Conservation (phyloP, 768 basidiomycete species). For the Gymnopilus junonius region DNA sequence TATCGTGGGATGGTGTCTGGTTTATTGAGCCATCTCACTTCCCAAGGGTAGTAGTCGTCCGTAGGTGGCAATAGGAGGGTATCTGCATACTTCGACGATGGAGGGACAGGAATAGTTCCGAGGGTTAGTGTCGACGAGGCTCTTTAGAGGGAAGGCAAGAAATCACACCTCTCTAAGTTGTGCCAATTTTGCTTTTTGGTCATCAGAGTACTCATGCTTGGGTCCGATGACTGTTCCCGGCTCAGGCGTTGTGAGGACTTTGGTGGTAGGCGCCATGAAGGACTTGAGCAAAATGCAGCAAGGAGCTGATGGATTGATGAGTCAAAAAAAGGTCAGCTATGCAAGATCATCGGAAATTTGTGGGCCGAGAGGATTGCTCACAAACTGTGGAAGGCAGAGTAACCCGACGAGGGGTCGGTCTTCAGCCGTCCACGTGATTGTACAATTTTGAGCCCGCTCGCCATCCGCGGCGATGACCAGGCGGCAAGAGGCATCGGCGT, state of each 20-base stretch:
- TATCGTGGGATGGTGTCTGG: conserved; percentile 76
- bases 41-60: conserved; percentile 80
- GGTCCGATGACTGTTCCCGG: conserved; percentile 57
- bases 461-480: neutral
- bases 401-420: neutral
- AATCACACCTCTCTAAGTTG: conserved; percentile 60
- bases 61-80: conserved; percentile 64
- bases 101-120: neutral
- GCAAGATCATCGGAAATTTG: conserved; percentile 7
- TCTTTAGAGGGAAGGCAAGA: neutral
- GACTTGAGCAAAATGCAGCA: neutral
- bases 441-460: neutral
- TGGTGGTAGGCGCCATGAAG: conserved; percentile 21
- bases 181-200: conserved; percentile 62
- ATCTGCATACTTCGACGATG: conserved; percentile 59
- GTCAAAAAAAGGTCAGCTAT: conserved; percentile 7
- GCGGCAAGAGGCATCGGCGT: neutral
- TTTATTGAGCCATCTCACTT: conserved; percentile 72
- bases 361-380: conserved; percentile 3
- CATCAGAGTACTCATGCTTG: conserved; percentile 61
- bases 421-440: neutral
- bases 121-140: neutral
- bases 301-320: conserved; percentile 6
- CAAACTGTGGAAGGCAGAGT: neutral
- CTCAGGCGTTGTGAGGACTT: conserved; percentile 60